A percentile compares a stretch with the other conserved stretches of the same genome.
Evolutionary conservation across 805 yeast species (phyloP).

Genomic region (Kuraishia hungarica): DNA sequence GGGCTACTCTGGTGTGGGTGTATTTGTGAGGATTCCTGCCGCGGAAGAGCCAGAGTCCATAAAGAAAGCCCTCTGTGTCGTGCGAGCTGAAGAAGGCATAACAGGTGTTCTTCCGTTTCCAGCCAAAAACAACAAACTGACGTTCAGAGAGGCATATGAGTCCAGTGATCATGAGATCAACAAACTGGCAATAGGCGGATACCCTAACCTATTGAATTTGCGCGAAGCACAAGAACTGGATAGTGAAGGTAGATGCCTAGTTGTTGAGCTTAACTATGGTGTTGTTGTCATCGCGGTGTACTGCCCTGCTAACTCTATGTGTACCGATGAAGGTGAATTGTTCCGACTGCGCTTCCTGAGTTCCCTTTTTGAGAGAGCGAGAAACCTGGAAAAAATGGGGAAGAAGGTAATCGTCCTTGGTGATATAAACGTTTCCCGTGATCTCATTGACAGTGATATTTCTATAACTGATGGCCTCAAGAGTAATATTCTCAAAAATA

Average conservation of each 20-base stretch:
- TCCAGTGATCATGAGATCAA: conserved; percentile 5
- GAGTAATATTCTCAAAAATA: conserved; percentile 22
- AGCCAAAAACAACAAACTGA: conserved; percentile 8
- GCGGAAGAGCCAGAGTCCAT: conserved; percentile 30
- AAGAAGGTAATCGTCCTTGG: conserved; percentile 79
- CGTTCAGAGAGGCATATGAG: conserved; percentile 18
- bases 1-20: conserved; percentile 91
- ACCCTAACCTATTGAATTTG: conserved; percentile 30
- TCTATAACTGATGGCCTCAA: conserved; percentile 37
- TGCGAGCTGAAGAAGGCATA: conserved; percentile 84
- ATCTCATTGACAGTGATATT: conserved; percentile 79
- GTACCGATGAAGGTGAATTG: conserved; percentile 55
- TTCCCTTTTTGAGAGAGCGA: conserved; percentile 52
- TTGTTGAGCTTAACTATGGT: conserved; percentile 61
- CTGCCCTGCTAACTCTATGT: conserved; percentile 87
- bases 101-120: conserved; percentile 49
- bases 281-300: conserved; percentile 60
- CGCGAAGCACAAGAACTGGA: conserved; percentile 42
- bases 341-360: conserved; percentile 51
- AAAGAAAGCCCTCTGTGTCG: conserved; percentile 37
- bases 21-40: conserved; percentile 54
- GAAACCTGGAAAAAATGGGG: conserved; percentile 42
- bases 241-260: conserved; percentile 75
- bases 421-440: conserved; percentile 77
- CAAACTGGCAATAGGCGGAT: conserved; percentile 55